Percentiles rank a stretch among this genome's conserved stretches.
Evolutionary conservation across 23 red algal genomes (phyloP).

Genomic region (Rhodosorus marinus): DNA sequence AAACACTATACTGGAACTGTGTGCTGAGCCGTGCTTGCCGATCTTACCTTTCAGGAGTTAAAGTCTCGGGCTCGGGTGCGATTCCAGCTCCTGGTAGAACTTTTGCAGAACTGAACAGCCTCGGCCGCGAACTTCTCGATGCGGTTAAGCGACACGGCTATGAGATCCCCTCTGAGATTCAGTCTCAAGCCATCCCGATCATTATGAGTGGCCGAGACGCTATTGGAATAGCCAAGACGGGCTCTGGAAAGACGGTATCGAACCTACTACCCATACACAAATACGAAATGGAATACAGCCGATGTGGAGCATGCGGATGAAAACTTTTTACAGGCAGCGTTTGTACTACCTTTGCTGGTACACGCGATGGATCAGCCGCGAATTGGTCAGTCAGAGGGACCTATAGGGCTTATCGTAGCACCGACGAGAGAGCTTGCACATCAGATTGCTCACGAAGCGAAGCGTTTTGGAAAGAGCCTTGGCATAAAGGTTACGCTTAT

Average conservation of each 20-base stretch:
- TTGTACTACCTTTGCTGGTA: constrained; percentile 59
- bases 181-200: constrained; percentile 66
- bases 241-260: constrained; percentile 92
- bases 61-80: constrained; percentile 18
- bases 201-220: constrained; percentile 77
- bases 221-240: constrained; percentile 78
- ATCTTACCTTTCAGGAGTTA: too few species aligned
- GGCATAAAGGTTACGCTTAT: background rate
- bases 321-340: too few species aligned
- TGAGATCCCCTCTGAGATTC: constrained; percentile 57
- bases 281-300: too few species aligned
- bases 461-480: constrained; percentile 1
- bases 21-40: too few species aligned
- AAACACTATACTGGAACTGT: too few species aligned
- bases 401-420: constrained; percentile 23
- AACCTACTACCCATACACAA: too few species aligned
- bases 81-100: constrained; percentile 45
- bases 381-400: too few species aligned
- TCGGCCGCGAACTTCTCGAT: constrained; percentile 34
- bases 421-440: constrained; percentile 57
- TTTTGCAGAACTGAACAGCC: constrained; percentile 51
- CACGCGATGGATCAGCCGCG: too few species aligned
- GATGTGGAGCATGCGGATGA: too few species aligned
- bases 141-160: constrained; percentile 24
- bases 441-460: constrained; percentile 33